Conservation (phyloP, 495 filamentous ascomycete genomes). For the Penicillium simplicissimum region DNA sequence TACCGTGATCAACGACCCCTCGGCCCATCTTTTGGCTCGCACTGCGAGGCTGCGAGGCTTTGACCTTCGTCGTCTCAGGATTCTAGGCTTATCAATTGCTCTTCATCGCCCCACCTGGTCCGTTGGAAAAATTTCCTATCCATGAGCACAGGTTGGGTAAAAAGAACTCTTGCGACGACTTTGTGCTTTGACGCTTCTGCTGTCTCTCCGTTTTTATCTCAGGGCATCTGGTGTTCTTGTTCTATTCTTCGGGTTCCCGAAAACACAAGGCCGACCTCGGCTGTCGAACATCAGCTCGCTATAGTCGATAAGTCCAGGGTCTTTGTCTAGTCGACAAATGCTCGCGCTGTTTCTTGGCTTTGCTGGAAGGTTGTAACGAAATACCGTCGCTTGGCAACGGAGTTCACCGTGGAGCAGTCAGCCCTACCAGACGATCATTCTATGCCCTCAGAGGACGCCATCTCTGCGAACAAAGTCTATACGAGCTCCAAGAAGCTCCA, state of each 20-base stretch:
- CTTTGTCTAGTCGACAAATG: not conserved
- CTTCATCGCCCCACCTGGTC: slow-evolving; percentile 16
- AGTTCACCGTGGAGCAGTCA: not conserved
- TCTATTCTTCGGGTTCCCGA: not conserved
- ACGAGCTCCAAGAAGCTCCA: not conserved
- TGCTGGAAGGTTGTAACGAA: not conserved
- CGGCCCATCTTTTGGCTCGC: not conserved
- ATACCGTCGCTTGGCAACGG: not conserved
- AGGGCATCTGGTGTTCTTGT: not conserved
- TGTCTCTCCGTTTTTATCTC: not conserved
- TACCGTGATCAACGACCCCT: slow-evolving; percentile 11
- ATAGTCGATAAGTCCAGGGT: not conserved
- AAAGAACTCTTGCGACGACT: not conserved
- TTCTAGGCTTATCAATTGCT: slow-evolving; percentile 20
- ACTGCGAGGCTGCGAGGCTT: not conserved
- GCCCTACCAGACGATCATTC: not conserved
- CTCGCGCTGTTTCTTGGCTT: not conserved
- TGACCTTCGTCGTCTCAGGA: slow-evolving; percentile 9
- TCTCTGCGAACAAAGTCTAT: not conserved
- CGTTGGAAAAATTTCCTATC: slow-evolving; percentile 15
- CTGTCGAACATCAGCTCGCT: not conserved
- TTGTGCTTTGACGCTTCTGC: not conserved
- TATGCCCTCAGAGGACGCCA: not conserved
- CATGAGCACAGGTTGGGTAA: not conserved
- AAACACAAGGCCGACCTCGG: not conserved